Evolutionary conservation across 805 yeast species (phyloP), one percentile per base, ranked within the genome.

Genomic region (Sugiyamaella lignohabitans): DNA sequence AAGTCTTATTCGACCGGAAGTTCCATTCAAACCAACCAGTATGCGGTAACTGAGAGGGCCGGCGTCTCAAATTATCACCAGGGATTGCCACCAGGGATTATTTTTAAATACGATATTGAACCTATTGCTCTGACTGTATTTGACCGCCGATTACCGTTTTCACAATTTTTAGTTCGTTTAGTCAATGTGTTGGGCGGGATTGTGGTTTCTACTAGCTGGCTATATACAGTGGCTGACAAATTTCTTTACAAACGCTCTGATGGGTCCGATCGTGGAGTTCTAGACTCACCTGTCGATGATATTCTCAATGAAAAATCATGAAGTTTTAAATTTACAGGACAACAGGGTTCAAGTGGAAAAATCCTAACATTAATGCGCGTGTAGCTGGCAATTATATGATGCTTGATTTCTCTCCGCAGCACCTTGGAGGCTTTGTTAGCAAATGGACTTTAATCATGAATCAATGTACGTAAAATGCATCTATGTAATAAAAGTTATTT

Each of bases 171-270:
- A 5, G 78, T 87, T 8, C 76, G 89, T 54, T 65, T 89, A 42
- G 82, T 84, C 5, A 89, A 95, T 2, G 82, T 91, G 11, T 60
- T 82, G 18, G 95, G 97, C 11, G 96, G 97, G 10, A 65, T 87
- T 11, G 69, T 85, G 47, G 79, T 87, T 20, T 67, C 79, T 36
- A 82, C 82, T 0, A 76, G 82, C 16, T 87, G 88, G 80, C 36
- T 73, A 2, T 84, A 77, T 63, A 73, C 75, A 54, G 61, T 74
- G 3, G 59, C 73, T 20, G 95, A 47, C 14, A 44, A 21, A 27
- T 34, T 47, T 6, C 14, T 47, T 16, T 10, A 38, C n/a, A 36
- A 43, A 43, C 14, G 17, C 17, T n/a, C 37, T 19, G 39, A 46
- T 16, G 40, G 21, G 8, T 20, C 22, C n/a, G 18, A 20, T 19